These are phyloP conservation scores for Cinnamomum micranthum DNA, from an alignment of 164 flowering plant species.

Conservation along the genomic window DNA sequence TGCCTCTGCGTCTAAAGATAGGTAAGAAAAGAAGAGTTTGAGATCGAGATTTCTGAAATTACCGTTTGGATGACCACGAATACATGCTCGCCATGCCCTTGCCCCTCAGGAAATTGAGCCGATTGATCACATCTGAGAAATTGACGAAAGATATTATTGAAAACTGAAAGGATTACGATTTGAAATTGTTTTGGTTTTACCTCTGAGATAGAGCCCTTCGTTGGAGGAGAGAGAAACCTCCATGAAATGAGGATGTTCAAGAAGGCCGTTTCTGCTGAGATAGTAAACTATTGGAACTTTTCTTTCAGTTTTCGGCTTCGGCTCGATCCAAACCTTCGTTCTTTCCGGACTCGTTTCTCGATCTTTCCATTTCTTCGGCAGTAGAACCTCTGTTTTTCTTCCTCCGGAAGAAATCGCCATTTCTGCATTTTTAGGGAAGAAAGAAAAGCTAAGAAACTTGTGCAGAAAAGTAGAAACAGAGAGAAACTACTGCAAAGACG, in stretches of 20 bases:
- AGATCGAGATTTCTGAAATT: not conserved
- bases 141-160: not conserved
- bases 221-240: slow-evolving; percentile 83
- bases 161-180: not conserved
- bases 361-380: slow-evolving; percentile 22
- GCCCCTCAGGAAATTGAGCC: slow-evolving; percentile 71
- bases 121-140: slow-evolving; percentile 68
- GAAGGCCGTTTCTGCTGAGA: slow-evolving; percentile 75
- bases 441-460: not conserved
- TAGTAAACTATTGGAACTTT: slow-evolving; percentile 84
- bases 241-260: slow-evolving; percentile 94
- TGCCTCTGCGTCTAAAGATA: not conserved
- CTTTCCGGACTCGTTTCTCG: slow-evolving; percentile 32
- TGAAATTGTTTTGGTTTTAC: slow-evolving; percentile 19
- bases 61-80: slow-evolving; percentile 88
- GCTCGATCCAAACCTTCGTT: slow-evolving; percentile 39
- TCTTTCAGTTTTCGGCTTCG: slow-evolving; percentile 22
- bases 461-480: not conserved
- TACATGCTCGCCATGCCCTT: slow-evolving; percentile 75
- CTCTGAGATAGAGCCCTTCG: slow-evolving; percentile 73
- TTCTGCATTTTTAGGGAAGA: not conserved
- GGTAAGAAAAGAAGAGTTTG: not conserved
- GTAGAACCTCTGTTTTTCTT: slow-evolving; percentile 18
- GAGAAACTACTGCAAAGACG: not conserved
- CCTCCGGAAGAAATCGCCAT: slow-evolving; percentile 35